Evolutionary conservation across 495 filamentous ascomycete species (phyloP), one percentile per base, ranked within the genome.

Genomic region (Penicillium parvum): DNA sequence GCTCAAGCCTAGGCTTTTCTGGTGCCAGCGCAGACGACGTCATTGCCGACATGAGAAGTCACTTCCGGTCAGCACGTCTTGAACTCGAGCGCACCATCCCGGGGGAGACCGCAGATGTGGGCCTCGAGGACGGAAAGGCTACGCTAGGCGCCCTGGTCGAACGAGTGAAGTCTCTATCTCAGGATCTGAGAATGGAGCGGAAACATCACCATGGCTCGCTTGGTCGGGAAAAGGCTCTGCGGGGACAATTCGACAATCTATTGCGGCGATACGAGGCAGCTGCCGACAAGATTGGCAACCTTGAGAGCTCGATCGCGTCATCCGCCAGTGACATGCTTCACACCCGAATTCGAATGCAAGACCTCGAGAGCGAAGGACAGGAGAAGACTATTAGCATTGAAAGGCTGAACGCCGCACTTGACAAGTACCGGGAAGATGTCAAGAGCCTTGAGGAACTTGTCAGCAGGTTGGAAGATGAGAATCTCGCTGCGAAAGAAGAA

Each of bases 51-150:
- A 73, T 87, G 15, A 65, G 65, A 12, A 25, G 53, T 11, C 61
- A 69, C 16, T 80, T 88, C 59, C 77, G 83, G n/a, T 50, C 73
- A n/a, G 82, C 84, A 3, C 76, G 83, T 3, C 66, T 88, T 1
- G 75, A 82, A 18, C 69, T 88, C 5, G 85, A 88, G 47, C 77
- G 79, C 50, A 63, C 82, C 2, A 69, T 80, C 0, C 85, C 84
- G 0, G 84, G 83, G 3, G 84, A 88, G 52, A 62, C 69, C 54
- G 12, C 78, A 47, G 23, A 70, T 66, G 37, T 67, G 42, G 23
- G 72, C 40, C 33, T 72, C 11, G 39, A 55, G n/a, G 45, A 68
- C 28, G 69, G 64, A 2, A 59, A 53, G 34, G 65, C 42, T 47
- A 78, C 58, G 45, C 70, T 52, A 27, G 45, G 50, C 39, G 69